phyloP scores from a whole-genome alignment of 1,284 basidiomycete species.

The Ganoderma multipileum region DNA sequence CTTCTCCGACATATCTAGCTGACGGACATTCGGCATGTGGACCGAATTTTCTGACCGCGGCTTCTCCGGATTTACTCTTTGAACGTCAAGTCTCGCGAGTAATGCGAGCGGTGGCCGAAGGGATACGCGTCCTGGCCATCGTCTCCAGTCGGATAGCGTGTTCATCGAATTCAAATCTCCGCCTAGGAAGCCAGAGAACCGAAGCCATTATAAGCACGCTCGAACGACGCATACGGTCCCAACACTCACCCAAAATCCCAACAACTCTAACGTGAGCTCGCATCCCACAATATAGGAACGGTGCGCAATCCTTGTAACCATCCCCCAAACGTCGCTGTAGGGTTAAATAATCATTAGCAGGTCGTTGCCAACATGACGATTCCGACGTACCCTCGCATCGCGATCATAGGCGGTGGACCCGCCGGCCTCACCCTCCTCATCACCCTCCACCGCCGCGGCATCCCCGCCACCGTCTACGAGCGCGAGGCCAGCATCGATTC shows the following conservation, averaged over 20 bases:
- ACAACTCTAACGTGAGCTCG: not conserved
- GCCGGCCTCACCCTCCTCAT: constrained; percentile 12
- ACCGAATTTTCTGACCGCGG: not conserved
- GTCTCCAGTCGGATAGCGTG: not conserved
- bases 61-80: not conserved
- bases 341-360: not conserved
- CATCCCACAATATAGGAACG: not conserved
- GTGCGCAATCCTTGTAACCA: not conserved
- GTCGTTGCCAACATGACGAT: not conserved
- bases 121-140: not conserved
- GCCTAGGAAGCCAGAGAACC: not conserved
- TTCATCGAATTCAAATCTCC: not conserved
- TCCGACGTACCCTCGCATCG: constrained; percentile 1
- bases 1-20: not conserved
- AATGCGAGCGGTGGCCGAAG: not conserved
- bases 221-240: not conserved
- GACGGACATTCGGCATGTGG: not conserved
- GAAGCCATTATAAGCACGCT: not conserved
- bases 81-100: not conserved
- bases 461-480: constrained; percentile 9
- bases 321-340: not conserved
- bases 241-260: not conserved
- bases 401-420: constrained; percentile 13
- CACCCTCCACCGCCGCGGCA: constrained; percentile 7
- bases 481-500: constrained; percentile 8